Evolutionary conservation across 2,329 filamentous ascomycete species (phyloP).

Genomic region (Paraphoma chrysanthemicola): DNA sequence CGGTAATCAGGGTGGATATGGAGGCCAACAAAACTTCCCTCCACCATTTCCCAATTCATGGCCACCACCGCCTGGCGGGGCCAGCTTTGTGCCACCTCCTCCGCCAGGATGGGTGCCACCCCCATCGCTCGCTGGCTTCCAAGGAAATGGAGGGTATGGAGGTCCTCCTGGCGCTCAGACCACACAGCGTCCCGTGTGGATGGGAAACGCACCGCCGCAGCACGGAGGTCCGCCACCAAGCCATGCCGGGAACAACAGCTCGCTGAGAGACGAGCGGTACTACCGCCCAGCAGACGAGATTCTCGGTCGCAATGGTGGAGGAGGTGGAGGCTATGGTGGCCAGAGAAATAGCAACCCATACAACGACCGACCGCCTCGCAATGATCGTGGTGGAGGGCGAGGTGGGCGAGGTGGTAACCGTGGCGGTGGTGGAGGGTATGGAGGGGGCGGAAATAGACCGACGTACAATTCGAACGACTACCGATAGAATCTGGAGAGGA

Average conservation of each 20-base stretch:
- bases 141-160: slow-evolving; percentile 21
- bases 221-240: slow-evolving; percentile 27
- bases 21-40: slow-evolving; percentile 26
- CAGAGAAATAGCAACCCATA: slow-evolving; percentile 30
- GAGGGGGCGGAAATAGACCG: slow-evolving; percentile 19
- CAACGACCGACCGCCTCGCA: slow-evolving; percentile 23
- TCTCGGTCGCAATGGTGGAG: slow-evolving; percentile 32
- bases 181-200: slow-evolving; percentile 27
- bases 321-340: slow-evolving; percentile 21
- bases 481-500: slow-evolving; percentile 1
- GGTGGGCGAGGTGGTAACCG: slow-evolving; percentile 39
- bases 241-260: slow-evolving; percentile 28
- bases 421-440: slow-evolving; percentile 22
- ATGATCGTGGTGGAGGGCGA: slow-evolving; percentile 24
- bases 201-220: slow-evolving; percentile 24
- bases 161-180: slow-evolving; percentile 19
- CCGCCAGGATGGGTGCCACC: slow-evolving; percentile 43
- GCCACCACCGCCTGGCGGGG: slow-evolving; percentile 33
- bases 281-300: slow-evolving; percentile 35
- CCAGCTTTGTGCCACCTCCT: slow-evolving; percentile 30
- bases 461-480: slow-evolving; percentile 26
- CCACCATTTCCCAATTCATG: slow-evolving; percentile 25
- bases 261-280: slow-evolving; percentile 28
- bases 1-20: slow-evolving; percentile 29
- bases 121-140: slow-evolving; percentile 17